Conservation (phyloP, 2,329 filamentous ascomycete species). For the Trichoderma oligosporum region DNA sequence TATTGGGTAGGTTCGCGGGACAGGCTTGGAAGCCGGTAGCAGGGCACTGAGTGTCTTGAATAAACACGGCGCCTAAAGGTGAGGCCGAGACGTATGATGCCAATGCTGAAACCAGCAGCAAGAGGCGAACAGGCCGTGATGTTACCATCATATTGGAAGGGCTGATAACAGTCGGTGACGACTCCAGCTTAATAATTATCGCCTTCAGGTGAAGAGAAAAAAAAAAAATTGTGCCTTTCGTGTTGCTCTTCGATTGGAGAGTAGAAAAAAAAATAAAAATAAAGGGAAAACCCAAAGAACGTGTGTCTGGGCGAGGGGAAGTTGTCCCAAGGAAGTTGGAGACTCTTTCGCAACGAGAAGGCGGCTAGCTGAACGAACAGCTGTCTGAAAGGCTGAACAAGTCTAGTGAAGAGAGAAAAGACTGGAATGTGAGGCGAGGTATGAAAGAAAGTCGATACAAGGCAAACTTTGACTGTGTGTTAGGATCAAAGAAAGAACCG, state of each 20-base stretch:
- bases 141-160: background rate
- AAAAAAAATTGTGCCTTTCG: background rate
- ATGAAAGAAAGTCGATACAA: conserved; percentile 10
- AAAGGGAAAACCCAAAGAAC: background rate
- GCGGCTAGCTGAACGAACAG: background rate
- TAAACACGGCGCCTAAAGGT: conserved; percentile 33
- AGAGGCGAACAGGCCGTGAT: conserved; percentile 13
- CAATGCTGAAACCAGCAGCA: conserved; percentile 19
- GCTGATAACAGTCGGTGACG: background rate
- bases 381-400: background rate
- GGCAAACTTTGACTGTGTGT: background rate
- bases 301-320: background rate
- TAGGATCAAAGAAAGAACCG: conserved; percentile 13
- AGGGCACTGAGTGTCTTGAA: conserved; percentile 49
- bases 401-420: background rate
- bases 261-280: no score
- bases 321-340: background rate
- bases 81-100: conserved; percentile 19
- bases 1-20: conserved; percentile 51
- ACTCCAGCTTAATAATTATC: background rate
- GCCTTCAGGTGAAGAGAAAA: background rate
- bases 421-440: background rate
- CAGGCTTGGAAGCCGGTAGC: conserved; percentile 51
- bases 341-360: background rate
- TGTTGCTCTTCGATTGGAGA: background rate